phyloP scores from a whole-genome alignment of 148 eudicot genomes.

The Rhododendron griersonianum region DNA sequence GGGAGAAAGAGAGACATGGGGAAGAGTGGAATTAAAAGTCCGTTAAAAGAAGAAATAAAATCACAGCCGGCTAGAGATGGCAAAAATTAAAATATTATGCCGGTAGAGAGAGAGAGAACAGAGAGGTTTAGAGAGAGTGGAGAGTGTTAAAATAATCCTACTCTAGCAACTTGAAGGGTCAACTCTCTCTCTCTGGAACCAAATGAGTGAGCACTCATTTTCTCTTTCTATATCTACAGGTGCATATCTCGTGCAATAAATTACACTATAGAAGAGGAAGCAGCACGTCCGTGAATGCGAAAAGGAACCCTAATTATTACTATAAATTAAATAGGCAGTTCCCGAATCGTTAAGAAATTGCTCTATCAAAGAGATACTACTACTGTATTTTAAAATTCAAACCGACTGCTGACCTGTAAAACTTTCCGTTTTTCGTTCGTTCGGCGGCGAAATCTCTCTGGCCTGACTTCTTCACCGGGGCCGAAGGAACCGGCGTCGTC shows the following conservation, averaged over 20 bases:
- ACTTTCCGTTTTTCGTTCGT: not conserved
- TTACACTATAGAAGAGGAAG: not conserved
- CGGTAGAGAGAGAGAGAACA: conserved; percentile 1
- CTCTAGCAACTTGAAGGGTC: conserved; percentile 10
- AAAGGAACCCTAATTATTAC: not conserved
- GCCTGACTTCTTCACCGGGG: not conserved
- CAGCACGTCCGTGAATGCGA: not conserved
- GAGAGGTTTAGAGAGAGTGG: not conserved
- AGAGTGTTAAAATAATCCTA: not conserved
- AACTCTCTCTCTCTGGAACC: not conserved
- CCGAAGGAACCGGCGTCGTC: not conserved
- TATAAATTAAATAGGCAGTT: not conserved
- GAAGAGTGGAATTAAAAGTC: not conserved
- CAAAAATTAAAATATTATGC: not conserved
- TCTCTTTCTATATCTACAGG: not conserved
- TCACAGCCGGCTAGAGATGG: not conserved
- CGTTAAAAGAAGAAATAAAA: not conserved
- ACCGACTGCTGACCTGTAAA: not conserved
- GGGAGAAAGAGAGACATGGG: conserved; percentile 1
- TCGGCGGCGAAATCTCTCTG: not conserved
- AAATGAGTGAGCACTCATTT: not conserved
- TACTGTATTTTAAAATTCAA: not conserved
- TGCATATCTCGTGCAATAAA: not conserved
- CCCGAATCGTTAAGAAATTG: not conserved
- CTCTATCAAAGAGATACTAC: not conserved